phyloP scores from a whole-genome alignment of 371 early-diverging fungal species.

The Amoeboaphelidium protococcarum region DNA sequence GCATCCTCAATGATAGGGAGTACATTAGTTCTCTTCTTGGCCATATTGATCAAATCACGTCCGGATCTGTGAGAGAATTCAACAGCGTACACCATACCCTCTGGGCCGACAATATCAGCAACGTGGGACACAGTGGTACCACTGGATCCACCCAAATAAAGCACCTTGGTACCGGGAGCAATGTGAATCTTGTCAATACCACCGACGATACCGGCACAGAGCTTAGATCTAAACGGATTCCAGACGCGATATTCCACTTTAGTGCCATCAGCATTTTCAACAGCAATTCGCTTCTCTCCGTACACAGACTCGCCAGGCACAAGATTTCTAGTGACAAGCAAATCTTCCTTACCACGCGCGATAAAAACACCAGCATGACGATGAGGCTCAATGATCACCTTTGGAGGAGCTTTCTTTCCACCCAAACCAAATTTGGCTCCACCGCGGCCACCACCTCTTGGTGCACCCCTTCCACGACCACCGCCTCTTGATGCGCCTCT shows the following conservation, averaged over 20 bases:
- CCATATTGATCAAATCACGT: constrained; percentile 98
- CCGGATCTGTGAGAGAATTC: constrained; percentile 99
- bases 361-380: constrained; percentile 93
- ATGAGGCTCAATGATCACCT: constrained; percentile 89
- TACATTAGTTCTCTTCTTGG: constrained; percentile 99
- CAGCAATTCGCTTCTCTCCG: constrained; percentile 94
- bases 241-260: constrained; percentile 99
- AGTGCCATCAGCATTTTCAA: constrained; percentile 73
- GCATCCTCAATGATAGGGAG: constrained; percentile 99
- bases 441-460: constrained; percentile 10
- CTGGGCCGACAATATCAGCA: constrained; percentile 96
- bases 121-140: constrained; percentile 99
- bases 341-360: constrained; percentile 96
- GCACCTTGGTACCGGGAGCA: constrained; percentile 89
- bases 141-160: constrained; percentile 96
- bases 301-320: constrained; percentile 97
- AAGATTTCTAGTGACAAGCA: constrained; percentile 94
- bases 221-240: constrained; percentile 99
- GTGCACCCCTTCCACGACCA: constrained; percentile 21
- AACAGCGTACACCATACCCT: constrained; percentile 95
- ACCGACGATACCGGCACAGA: constrained; percentile 98
- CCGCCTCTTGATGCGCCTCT: constrained; percentile 6
- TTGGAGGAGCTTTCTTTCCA: constrained; percentile 60
- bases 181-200: constrained; percentile 95
- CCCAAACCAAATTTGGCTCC: constrained; percentile 16